Conservation (phyloP, 2,329 filamentous ascomycete species). For the Aspergillus sp. region DNA sequence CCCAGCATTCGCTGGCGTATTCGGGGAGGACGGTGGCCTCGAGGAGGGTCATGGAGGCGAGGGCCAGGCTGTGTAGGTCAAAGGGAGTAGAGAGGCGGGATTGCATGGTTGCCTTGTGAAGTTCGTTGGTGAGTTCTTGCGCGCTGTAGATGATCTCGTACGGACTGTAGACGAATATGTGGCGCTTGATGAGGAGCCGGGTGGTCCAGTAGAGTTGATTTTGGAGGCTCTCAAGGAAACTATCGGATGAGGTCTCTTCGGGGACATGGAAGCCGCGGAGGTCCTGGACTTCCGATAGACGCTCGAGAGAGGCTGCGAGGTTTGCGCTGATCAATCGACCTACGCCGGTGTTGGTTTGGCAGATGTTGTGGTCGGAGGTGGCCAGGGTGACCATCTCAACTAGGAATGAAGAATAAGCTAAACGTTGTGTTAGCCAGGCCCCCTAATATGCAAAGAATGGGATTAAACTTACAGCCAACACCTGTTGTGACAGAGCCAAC, state of each 20-base stretch:
- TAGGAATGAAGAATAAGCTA: slow-evolving; percentile 33
- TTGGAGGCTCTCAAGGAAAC: slow-evolving; percentile 32
- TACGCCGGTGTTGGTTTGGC: slow-evolving; percentile 29
- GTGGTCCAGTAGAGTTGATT: slow-evolving; percentile 38
- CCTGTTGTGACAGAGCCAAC: slow-evolving; percentile 30
- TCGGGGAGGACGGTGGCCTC: slow-evolving; percentile 37
- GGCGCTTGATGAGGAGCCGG: slow-evolving; percentile 36
- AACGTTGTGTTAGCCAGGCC: slow-evolving; percentile 4
- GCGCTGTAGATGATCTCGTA: slow-evolving; percentile 37
- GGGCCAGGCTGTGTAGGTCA: slow-evolving; percentile 35
- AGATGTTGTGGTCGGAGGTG: slow-evolving; percentile 27
- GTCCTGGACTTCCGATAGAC: slow-evolving; percentile 31
- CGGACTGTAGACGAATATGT: slow-evolving; percentile 36
- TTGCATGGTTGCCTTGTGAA: slow-evolving; percentile 28
- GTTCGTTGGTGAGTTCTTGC: slow-evolving; percentile 33
- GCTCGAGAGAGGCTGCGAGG: slow-evolving; percentile 31
- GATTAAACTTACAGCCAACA: slow-evolving; percentile 30
- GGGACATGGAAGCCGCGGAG: slow-evolving; percentile 20
- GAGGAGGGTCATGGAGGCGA: slow-evolving; percentile 37
- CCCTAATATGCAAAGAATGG: not conserved
- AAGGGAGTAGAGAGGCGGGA: slow-evolving; percentile 31
- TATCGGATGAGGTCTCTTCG: slow-evolving; percentile 18
- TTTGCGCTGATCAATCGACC: slow-evolving; percentile 32
- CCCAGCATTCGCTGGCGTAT: slow-evolving; percentile 33
- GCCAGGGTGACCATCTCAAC: slow-evolving; percentile 31